Percentiles rank a stretch among this genome's conserved stretches.
phyloP scores from a whole-genome alignment of 371 early-diverging fungal species.

The Mucor circinelloides region DNA sequence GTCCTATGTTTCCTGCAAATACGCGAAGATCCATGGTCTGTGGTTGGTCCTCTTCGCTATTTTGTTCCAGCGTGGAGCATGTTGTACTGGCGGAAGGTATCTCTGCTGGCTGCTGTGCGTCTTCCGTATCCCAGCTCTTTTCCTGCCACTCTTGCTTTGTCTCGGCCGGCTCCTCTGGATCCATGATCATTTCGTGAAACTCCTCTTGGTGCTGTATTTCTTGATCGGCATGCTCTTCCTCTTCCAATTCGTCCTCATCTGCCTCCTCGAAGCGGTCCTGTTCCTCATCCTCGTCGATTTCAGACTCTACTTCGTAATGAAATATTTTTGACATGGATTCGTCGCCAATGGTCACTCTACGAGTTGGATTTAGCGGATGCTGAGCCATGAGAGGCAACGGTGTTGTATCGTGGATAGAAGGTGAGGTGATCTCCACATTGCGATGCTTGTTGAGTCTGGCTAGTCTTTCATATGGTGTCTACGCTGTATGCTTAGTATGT shows the following conservation, averaged over 20 bases:
- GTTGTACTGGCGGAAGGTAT: background rate
- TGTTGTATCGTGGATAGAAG: conserved; percentile 24
- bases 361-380: conserved; percentile 8
- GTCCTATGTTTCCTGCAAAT: conserved; percentile 63
- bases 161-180: background rate
- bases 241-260: conserved; percentile 5
- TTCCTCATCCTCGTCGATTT: conserved; percentile 37
- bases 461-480: conserved; percentile 88
- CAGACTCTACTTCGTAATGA: conserved; percentile 44
- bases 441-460: conserved; percentile 88
- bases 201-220: background rate
- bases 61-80: background rate
- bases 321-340: conserved; percentile 30
- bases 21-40: conserved; percentile 36
- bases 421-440: conserved; percentile 73
- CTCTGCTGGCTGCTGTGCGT: background rate
- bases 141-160: conserved; percentile 15
- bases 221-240: background rate
- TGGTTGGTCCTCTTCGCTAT: background rate
- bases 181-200: conserved; percentile 11
- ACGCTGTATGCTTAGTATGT: background rate
- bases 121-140: conserved; percentile 14
- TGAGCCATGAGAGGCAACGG: background rate
- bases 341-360: conserved; percentile 43
- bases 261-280: conserved; percentile 11